Evolutionary conservation across 768 basidiomycete genomes (phyloP), one percentile per base, ranked within the genome.

Genomic region (Ramaria sp.): DNA sequence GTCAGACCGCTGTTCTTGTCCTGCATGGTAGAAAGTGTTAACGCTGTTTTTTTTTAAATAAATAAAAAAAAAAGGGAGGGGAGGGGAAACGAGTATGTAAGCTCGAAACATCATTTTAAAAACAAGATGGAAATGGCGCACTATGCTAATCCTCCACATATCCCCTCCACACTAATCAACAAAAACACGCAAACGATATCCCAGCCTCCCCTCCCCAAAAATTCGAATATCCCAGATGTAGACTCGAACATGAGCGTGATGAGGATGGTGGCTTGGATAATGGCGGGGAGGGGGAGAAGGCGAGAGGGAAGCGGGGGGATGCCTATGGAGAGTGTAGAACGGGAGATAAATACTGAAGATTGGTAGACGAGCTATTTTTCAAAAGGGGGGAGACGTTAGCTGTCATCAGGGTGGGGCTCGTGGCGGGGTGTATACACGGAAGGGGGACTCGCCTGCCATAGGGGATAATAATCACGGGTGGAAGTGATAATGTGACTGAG

Each of bases 131-230:
- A n/a, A n/a, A n/a, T n/a, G n/a, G n/a, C 87, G 65, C 61, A 90
- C 89, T 96, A 97, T 15, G 90, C 91, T 10, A 86, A 73, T 3
- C 95, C 95, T 28, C 95, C 95, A 59, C 91, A 95, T 42, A 96
- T 73, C 3, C 95, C 95, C 66, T 99, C 95, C 6, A 90, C 57
- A 58, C 85, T 81, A 61, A 99, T 83, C 44, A 96, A 75, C 12
- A 79, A 36, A 63, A 92, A 88, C 2, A 90, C 84, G 20, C 83
- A 62, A 15, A 73, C 61, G 58, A 91, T 79, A 56, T 75, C 82
- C 39, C 73, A 51, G 15, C 70, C 71, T 37, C 70, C 60, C 3
- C 61, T 48, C 16, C 25, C 24, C 47, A 51, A n/a, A n/a, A n/a
- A 2, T 54, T 62, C 51, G 65, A 88, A 83, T 58, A 88, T 66